Percentiles rank a stretch among this genome's conserved stretches.
phyloP scores from a whole-genome alignment of 2,329 filamentous ascomycete genomes.

The Phyllosticta citrichinensis region DNA sequence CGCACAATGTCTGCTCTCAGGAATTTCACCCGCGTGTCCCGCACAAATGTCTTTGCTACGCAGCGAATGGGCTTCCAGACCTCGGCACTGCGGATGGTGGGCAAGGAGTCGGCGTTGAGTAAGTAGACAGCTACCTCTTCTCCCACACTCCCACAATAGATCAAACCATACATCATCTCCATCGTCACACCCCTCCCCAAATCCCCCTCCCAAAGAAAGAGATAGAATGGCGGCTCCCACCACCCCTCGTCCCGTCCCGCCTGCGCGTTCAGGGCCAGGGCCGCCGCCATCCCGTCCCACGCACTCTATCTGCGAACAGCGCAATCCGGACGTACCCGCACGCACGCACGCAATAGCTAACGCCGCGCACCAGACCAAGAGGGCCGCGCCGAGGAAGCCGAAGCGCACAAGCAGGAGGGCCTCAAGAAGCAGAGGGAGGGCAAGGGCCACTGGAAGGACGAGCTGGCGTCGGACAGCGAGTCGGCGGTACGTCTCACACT shows the following conservation, averaged over 20 bases:
- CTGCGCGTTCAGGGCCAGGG: no score
- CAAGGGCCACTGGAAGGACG: conserved; percentile 34
- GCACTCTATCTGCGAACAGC: no score
- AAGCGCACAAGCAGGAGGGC: conserved; percentile 35
- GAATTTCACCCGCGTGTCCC: conserved; percentile 17
- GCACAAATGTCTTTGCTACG: conserved; percentile 17
- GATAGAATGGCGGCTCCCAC: no score
- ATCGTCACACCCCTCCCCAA: neutral
- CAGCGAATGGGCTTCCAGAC: conserved; percentile 31
- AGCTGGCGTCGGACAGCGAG: conserved; percentile 32
- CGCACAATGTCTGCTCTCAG: conserved; percentile 23
- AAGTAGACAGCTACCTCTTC: conserved; percentile 14
- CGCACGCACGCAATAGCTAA: neutral
- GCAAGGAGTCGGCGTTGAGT: conserved; percentile 38
- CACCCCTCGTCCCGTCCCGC: no score
- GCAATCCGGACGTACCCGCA: neutral
- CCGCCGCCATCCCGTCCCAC: no score
- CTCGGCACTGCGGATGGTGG: conserved; percentile 24
- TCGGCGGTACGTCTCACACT: conserved; percentile 10
- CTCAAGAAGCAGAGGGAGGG: conserved; percentile 33
- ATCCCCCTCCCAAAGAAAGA: no score
- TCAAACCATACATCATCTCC: no score
- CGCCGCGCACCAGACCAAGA: conserved; percentile 19
- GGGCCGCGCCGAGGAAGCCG: conserved; percentile 30
- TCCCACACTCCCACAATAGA: neutral